Base-by-base conservation (phyloP, 441 rosid genomes). In the Corymbia calophylla region DNA sequence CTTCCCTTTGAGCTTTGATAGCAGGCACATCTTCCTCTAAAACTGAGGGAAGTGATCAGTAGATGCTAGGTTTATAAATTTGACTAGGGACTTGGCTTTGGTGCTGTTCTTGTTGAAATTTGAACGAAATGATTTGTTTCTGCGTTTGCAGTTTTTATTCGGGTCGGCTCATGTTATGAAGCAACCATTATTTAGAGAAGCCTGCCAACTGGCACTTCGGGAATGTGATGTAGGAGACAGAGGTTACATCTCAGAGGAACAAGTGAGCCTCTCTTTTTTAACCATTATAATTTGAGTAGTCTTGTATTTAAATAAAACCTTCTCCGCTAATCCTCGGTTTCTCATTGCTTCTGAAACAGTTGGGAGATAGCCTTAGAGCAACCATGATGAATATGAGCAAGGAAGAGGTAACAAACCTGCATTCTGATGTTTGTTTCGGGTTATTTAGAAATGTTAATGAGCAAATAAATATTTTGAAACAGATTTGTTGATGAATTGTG, bases 91-190 rank as follows among this genome's bases (percentile, higher is more conserved):
- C 70, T 53, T 60, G 60, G 88, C 54, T 62, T 64, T 17, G 60
- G 29, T 87, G 66, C 31, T 62, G 68, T 73, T 73, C 84, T 21
- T 73, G 84, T 73, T 86, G 29, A 53, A 31, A 86, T 86, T 53
- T 23, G 19, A 86, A 85, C 48, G 87, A 39, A 62, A 48, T 87
- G 39, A 60, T 77, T 88, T 86, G 88, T 89, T 90, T 64, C 89
- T 89, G 66, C 3, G 3, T 58, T 53, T 91, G 94, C 96, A 98
- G 99, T 97, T 94, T 94, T 93, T 98, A 92, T 97, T 91, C 93
- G 97, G 95, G 54, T 95, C 98, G 54, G 97, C 95, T 73, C 95
- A 96, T 68, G 95, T 98, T 90, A 91, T 94, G 95, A 95, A 91
- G 86, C 97, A 89, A 87, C 98, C 98, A 3, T 89, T 90, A 56